These are phyloP conservation scores for Tolypocladium paradoxum DNA, from an alignment of 2,329 filamentous ascomycete genomes.

Conservation along the genomic window DNA sequence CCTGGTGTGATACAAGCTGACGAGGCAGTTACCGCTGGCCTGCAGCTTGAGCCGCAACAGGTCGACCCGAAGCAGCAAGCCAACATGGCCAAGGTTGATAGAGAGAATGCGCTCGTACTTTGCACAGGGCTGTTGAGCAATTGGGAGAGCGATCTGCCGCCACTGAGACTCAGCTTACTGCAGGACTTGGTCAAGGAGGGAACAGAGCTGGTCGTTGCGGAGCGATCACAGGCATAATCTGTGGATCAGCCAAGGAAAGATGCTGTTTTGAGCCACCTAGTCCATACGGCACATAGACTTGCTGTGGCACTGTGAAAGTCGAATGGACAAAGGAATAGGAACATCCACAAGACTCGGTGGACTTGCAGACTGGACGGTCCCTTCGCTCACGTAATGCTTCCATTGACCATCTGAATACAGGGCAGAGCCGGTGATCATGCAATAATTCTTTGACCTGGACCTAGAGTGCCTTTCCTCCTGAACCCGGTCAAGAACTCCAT, in stretches of 20 bases:
- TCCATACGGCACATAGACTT: not conserved
- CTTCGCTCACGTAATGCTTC: constrained; percentile 11
- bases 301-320: not conserved
- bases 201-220: constrained; percentile 28
- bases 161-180: constrained; percentile 28
- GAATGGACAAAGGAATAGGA: not conserved
- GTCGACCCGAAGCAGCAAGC: constrained; percentile 31
- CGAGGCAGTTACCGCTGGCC: constrained; percentile 15
- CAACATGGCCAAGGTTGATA: constrained; percentile 39
- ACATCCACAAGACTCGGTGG: not conserved
- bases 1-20: constrained; percentile 6
- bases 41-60: constrained; percentile 36
- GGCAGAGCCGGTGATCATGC: constrained; percentile 28
- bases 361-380: not conserved
- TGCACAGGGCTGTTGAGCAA: constrained; percentile 42
- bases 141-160: constrained; percentile 27
- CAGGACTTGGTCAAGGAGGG: constrained; percentile 40
- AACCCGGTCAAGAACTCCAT: constrained; percentile 23
- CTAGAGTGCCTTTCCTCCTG: constrained; percentile 27
- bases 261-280: not conserved
- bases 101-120: constrained; percentile 51
- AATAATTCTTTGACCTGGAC: constrained; percentile 30
- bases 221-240: constrained; percentile 5
- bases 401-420: constrained; percentile 20
- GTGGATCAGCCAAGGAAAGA: not conserved